Conservation (phyloP, 345 rosid genomes). For the Moricandia moricandioides region DNA sequence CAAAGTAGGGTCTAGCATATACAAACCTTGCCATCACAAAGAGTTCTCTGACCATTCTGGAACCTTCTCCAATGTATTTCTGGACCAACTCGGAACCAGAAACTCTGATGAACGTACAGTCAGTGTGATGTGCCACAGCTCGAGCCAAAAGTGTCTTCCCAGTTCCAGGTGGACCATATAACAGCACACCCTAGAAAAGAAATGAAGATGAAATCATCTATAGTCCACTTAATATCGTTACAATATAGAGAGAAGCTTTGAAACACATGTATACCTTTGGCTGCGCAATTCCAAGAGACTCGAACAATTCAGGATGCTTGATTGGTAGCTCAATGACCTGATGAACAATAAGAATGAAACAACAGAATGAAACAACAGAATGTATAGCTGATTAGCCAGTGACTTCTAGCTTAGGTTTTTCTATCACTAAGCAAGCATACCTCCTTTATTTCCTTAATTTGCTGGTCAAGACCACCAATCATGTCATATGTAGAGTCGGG, state of each 20-base stretch:
- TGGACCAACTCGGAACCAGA: slow-evolving; percentile 97
- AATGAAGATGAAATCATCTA: not conserved
- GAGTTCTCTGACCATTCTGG: slow-evolving; percentile 98
- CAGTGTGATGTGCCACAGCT: slow-evolving; percentile 99
- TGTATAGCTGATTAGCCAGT: not conserved
- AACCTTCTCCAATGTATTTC: slow-evolving; percentile 99
- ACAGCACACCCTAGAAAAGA: slow-evolving; percentile 75
- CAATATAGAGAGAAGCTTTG: not conserved
- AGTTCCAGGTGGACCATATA: slow-evolving; percentile 99
- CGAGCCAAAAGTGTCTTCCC: slow-evolving; percentile 98
- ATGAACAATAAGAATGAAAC: slow-evolving; percentile 8
- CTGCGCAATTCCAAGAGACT: slow-evolving; percentile 97
- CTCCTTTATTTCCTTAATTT: slow-evolving; percentile 97
- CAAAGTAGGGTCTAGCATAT: not conserved
- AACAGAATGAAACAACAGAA: not conserved
- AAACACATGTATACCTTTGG: slow-evolving; percentile 64
- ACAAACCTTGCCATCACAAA: slow-evolving; percentile 98
- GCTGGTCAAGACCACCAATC: slow-evolving; percentile 99
- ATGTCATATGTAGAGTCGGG: slow-evolving; percentile 99
- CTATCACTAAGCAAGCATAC: slow-evolving; percentile 33
- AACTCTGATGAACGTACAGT: slow-evolving; percentile 98
- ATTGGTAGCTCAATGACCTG: slow-evolving; percentile 99
- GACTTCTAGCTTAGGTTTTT: not conserved
- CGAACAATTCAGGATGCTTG: slow-evolving; percentile 96
- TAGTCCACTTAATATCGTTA: not conserved